Percentiles rank a stretch among this genome's conserved stretches.
Conservation (phyloP, 1,284 basidiomycete genomes). For the Takashimella tepidaria region DNA sequence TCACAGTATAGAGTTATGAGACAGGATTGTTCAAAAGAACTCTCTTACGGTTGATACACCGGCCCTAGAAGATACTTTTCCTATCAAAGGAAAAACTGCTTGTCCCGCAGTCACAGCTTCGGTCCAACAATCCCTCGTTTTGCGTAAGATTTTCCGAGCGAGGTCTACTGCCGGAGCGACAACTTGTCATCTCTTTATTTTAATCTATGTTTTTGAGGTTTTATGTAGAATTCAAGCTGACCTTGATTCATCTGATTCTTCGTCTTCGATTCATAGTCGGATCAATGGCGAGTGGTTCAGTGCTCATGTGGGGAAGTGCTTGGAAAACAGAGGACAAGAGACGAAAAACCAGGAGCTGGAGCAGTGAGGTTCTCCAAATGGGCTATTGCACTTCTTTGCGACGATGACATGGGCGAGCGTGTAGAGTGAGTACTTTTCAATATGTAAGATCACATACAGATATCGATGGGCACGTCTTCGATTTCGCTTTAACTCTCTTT, state of each 20-base stretch:
- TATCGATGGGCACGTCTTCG: too few species aligned
- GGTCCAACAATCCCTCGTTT: conserved; percentile 65
- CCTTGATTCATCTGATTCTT: conserved; percentile 16
- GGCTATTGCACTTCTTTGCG: conserved; percentile 66
- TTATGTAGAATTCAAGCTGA: conserved; percentile 19
- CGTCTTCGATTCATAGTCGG: conserved; percentile 44
- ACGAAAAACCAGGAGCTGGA: conserved; percentile 41
- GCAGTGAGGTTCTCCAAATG: conserved; percentile 66
- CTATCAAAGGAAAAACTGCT: background rate
- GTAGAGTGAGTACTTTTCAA: conserved; percentile 23
- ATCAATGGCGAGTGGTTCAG: conserved; percentile 60
- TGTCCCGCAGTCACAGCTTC: conserved; percentile 13
- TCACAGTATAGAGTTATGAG: too few species aligned
- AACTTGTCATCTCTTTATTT: conserved; percentile 45
- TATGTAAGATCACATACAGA: too few species aligned
- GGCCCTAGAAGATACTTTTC: conserved; percentile 62
- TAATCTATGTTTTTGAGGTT: conserved; percentile 2
- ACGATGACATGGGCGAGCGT: conserved; percentile 50
- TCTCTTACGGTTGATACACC: conserved; percentile 76
- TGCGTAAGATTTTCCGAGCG: conserved; percentile 58
- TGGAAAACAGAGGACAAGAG: conserved; percentile 56
- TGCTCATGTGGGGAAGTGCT: conserved; percentile 73
- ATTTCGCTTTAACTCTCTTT: background rate
- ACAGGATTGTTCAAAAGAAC: conserved; percentile 21
- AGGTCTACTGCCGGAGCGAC: conserved; percentile 80